Evolutionary conservation across 805 yeast genomes (phyloP), one percentile per base, ranked within the genome.

Genomic region (Cyberlindnera petersonii): DNA sequence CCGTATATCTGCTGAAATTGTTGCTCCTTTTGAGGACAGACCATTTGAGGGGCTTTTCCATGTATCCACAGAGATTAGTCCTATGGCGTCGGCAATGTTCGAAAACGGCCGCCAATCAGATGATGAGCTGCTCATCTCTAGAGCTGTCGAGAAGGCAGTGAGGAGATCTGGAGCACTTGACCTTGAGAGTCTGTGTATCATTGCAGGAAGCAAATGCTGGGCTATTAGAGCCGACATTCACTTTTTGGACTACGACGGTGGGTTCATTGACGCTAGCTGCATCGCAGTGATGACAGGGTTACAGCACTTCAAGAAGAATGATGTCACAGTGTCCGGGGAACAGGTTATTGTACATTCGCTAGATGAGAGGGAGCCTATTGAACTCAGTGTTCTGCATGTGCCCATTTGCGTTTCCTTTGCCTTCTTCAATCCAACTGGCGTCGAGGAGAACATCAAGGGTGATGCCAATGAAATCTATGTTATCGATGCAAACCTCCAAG

Each of bases 161-260:
- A 74, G 95, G 55, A 72, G 96, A 56, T 84, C 96, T 2, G 85
- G 85, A 46, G 95, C 98, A 0, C 65, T 93, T 31, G 98, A 93
- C 61, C 71, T 91, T 29, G 98, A 93, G 59, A 77, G 86, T 34
- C 64, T 93, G 31, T 91, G 98, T 64, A 86, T 93, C 31, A 75
- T 85, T 17, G 95, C 96, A 0, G 98, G 97, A 2, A 74, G 79
- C 38, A 82, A 86, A 48, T 88, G 95, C 56, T 93, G 98, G 98
- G 72, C 79, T 40, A 69, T 93, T 10, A 74, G 94, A 42, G 97
- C 94, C 0, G 97, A 89, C 56, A 77, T 93, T 14, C 95, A 88
- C 55, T 85, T 86, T 52, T 63, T 93, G 41, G 83, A 88, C 57
- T 87, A 78, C 55, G 98, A 93, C 61, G 98, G 98, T 29, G 94